These are phyloP conservation scores for Candida endomychidarum DNA, from an alignment of 805 yeast genomes.

Conservation along the genomic window DNA sequence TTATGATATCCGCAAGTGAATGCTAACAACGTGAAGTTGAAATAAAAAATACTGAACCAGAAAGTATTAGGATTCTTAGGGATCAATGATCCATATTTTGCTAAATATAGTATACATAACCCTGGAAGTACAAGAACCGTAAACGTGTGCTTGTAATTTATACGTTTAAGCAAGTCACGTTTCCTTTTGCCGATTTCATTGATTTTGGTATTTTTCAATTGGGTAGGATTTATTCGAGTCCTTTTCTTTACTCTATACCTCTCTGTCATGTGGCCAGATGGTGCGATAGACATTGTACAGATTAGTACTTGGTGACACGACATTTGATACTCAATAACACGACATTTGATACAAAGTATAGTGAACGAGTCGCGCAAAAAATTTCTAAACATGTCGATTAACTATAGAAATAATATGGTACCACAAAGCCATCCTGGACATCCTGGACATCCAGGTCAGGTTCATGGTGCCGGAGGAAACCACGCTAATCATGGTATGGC, in stretches of 20 bases:
- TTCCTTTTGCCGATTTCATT: conserved; percentile 35
- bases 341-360: too few species aligned
- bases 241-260: conserved; percentile 16
- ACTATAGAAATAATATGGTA: conserved; percentile 4
- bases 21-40: conserved; percentile 37
- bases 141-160: conserved; percentile 34
- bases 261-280: conserved; percentile 1
- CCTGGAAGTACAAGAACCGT: conserved; percentile 37
- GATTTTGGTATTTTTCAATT: conserved; percentile 28
- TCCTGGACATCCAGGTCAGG: conserved; percentile 1
- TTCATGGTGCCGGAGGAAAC: background rate
- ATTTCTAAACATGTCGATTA: conserved; percentile 2
- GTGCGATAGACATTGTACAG: too few species aligned
- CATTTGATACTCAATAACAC: too few species aligned
- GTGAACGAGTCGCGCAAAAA: conserved; percentile 2
- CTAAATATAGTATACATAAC: conserved; percentile 26
- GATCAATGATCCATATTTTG: conserved; percentile 21
- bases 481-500: background rate
- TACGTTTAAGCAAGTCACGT: conserved; percentile 34
- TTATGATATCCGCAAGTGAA: conserved; percentile 45
- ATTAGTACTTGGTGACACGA: too few species aligned
- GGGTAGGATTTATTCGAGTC: conserved; percentile 17
- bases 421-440: conserved; percentile 2
- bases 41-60: conserved; percentile 31
- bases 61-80: conserved; percentile 28